Evolutionary conservation across 306 rosid genomes (phyloP).

Genomic region (Spatholobus suberectus): DNA sequence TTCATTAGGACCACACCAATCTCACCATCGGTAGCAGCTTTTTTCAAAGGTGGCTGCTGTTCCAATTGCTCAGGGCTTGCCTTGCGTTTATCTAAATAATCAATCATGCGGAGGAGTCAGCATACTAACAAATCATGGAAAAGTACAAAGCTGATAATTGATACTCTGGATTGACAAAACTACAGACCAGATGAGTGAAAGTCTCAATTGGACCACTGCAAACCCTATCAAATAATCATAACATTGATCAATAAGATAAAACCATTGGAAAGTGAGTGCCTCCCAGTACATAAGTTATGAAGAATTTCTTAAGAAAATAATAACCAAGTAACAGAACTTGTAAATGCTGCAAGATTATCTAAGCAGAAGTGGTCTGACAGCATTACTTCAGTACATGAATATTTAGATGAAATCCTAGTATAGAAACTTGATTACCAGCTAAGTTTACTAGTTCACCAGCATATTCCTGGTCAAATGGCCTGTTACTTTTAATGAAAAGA

Average conservation of each 20-base stretch:
- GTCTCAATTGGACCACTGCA: constrained; percentile 25
- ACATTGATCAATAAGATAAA: not conserved
- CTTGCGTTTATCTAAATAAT: constrained; percentile 49
- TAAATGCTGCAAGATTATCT: not conserved
- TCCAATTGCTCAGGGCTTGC: constrained; percentile 46
- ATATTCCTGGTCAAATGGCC: not conserved
- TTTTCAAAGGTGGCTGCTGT: constrained; percentile 46
- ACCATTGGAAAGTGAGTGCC: not conserved
- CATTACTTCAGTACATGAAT: not conserved
- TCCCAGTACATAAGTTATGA: constrained; percentile 2
- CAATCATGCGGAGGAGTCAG: constrained; percentile 17
- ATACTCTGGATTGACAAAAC: not conserved
- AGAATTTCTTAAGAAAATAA: not conserved
- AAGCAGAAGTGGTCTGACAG: not conserved
- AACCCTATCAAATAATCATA: not conserved
- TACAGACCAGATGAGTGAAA: constrained; percentile 4
- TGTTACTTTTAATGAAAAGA: constrained; percentile 8
- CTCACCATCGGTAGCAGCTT: constrained; percentile 50
- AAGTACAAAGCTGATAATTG: not conserved
- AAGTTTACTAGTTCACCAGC: not conserved
- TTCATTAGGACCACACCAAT: constrained; percentile 19
- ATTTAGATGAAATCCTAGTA: not conserved
- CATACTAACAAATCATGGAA: constrained; percentile 19
- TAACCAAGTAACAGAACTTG: constrained; percentile 1
- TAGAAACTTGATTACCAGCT: not conserved